Evolutionary conservation across 1,139 yeast species (phyloP), one percentile per base, ranked within the genome.

Genomic region (Kluyveromyces sp.): DNA sequence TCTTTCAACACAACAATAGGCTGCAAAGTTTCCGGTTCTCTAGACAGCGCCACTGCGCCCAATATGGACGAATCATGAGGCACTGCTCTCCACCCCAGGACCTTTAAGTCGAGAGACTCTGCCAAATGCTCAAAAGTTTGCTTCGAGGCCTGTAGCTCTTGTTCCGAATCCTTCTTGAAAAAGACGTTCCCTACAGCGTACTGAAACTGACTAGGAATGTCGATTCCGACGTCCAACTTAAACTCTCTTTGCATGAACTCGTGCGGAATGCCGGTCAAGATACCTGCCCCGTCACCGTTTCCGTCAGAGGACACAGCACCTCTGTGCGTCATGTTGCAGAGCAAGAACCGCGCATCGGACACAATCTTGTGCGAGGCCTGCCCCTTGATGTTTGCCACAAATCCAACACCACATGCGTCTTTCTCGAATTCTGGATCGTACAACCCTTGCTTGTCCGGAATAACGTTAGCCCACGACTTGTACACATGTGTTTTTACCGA

Each of bases 271-370:
- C 95, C 83, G 42, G 94, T 78, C 76, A 92, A 78, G 50, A 92
- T 88, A 65, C 98, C 98, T 35, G 98, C 98, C 68, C 98, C 98
- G 64, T 92, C 98, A 67, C 98, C 98, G 63, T 92, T 96, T 25
- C 97, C 95, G 62, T 88, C 95, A 39, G 94, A 80, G 29, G 87
- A 85, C 50, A 89, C 96, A 40, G 98, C 98, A 62, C 98, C 98
- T 70, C 98, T 79, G 66, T 92, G 98, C 50, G 96, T 85, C 97
- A 92, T 92, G 68, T 92, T 92, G 71, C 97, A 89, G 48, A 92
- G 78, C 61, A 92, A 73, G 60, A 77, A 79, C 55, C 80, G 73
- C 36, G 96, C 96, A 68, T 92, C 97, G 38, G 94, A 81, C 48
- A 92, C 92, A 54, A 89, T 88, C 64, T 89, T 88, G 71, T 92